phyloP scores from a whole-genome alignment of 805 yeast species.

The Candida khao-thaluensis region DNA sequence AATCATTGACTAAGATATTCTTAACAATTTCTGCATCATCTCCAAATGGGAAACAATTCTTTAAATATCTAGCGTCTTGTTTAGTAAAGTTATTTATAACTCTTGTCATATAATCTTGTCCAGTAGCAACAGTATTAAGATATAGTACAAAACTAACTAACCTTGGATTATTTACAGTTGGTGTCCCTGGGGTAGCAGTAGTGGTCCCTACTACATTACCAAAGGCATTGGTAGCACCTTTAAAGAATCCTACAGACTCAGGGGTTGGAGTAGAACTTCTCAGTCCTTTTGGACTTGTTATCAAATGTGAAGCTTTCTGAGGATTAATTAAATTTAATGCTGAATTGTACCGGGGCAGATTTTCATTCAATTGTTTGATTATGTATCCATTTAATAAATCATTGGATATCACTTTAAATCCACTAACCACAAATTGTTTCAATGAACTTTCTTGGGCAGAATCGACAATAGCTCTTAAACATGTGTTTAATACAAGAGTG shows the following conservation, averaged over 20 bases:
- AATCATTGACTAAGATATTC: constrained; percentile 29
- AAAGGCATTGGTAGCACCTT: constrained; percentile 44
- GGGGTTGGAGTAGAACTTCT: constrained; percentile 35
- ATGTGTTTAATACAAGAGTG: constrained; percentile 66
- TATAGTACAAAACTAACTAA: constrained; percentile 62
- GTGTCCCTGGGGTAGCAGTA: constrained; percentile 17
- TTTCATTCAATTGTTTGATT: constrained; percentile 33
- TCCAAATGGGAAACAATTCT: constrained; percentile 34
- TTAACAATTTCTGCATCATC: constrained; percentile 33
- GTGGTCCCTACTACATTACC: constrained; percentile 41
- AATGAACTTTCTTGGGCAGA: constrained; percentile 65
- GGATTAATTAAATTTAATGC: constrained; percentile 21
- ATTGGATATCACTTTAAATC: constrained; percentile 58
- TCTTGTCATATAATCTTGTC: constrained; percentile 55
- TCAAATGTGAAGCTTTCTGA: constrained; percentile 2
- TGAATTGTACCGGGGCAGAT: constrained; percentile 42
- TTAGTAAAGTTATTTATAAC: constrained; percentile 45
- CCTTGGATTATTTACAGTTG: constrained; percentile 41
- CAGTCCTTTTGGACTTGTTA: constrained; percentile 14
- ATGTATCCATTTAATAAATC: constrained; percentile 59
- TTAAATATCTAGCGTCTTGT: constrained; percentile 21
- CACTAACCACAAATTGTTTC: constrained; percentile 51
- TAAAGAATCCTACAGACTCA: constrained; percentile 39
- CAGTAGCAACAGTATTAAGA: constrained; percentile 69
- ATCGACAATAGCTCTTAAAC: constrained; percentile 63